phyloP scores from a whole-genome alignment of 208 protist genomes.

The Leishmania guyanensis region DNA sequence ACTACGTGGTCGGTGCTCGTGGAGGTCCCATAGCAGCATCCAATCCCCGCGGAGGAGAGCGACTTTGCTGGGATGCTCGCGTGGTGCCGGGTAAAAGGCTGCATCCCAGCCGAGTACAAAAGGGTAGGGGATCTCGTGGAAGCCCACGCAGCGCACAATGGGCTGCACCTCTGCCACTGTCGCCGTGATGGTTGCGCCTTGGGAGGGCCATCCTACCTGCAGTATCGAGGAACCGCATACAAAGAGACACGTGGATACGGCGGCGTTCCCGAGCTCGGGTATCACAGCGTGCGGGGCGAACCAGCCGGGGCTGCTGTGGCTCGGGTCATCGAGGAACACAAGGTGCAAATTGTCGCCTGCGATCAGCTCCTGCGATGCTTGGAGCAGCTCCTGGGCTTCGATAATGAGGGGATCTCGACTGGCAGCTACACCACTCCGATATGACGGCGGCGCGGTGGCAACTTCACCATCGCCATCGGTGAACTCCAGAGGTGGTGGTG shows the following conservation, averaged over 20 bases:
- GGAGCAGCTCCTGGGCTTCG: background rate
- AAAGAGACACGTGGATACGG: background rate
- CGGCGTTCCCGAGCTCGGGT: background rate
- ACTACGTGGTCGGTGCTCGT: conserved; percentile 7
- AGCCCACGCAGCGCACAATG: conserved; percentile 40
- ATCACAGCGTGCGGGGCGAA: conserved; percentile 6
- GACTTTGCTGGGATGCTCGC: conserved; percentile 31
- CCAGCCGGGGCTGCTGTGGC: conserved; percentile 3
- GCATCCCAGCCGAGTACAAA: conserved; percentile 67
- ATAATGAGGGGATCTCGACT: conserved; percentile 9
- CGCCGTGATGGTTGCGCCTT: conserved; percentile 23
- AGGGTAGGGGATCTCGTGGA: conserved; percentile 52
- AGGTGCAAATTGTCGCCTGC: conserved; percentile 8
- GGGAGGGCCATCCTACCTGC: background rate
- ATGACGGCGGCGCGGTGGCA: background rate
- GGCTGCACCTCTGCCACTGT: conserved; percentile 13
- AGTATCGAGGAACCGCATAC: conserved; percentile 8
- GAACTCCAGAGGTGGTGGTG: background rate
- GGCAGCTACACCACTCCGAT: background rate
- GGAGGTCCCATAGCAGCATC: conserved; percentile 67
- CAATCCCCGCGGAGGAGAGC: conserved; percentile 47
- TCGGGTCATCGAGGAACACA: conserved; percentile 12
- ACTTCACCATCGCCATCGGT: background rate
- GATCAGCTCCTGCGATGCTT: conserved; percentile 2
- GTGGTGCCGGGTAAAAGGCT: conserved; percentile 57